Evolutionary conservation across 208 protist species (phyloP).

Genomic region (Trypanosoma rangeli): DNA sequence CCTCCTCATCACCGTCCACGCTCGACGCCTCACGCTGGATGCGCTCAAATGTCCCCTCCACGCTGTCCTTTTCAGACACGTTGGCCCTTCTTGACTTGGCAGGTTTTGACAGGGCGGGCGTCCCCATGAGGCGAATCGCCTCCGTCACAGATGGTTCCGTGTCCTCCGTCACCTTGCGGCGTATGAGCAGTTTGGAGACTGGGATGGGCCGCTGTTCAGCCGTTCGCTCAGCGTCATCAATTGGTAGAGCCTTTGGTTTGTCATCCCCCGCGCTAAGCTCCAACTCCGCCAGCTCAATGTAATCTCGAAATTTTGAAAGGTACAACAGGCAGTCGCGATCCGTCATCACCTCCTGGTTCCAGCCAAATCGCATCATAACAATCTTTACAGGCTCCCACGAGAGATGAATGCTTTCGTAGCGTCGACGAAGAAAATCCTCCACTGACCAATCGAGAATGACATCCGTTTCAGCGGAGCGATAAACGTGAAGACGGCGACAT

Average conservation of each 20-base stretch:
- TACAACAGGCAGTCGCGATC: conserved; percentile 82
- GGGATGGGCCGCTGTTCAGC: conserved; percentile 55
- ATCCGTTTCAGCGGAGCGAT: conserved; percentile 75
- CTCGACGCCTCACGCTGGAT: conserved; percentile 54
- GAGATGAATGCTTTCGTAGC: conserved; percentile 90
- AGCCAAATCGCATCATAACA: conserved; percentile 78
- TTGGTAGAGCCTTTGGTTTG: conserved; percentile 52
- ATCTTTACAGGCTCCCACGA: conserved; percentile 90
- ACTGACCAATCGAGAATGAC: conserved; percentile 85
- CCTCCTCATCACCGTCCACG: conserved; percentile 69
- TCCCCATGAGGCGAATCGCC: conserved; percentile 85
- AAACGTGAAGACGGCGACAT: conserved; percentile 73
- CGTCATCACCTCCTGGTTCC: conserved; percentile 66
- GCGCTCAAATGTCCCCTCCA: conserved; percentile 46
- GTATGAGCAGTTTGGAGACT: conserved; percentile 70
- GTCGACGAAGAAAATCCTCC: conserved; percentile 88
- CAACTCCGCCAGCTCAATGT: conserved; percentile 82
- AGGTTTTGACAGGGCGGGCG: conserved; percentile 51
- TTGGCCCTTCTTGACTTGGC: conserved; percentile 41
- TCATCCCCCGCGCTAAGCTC: conserved; percentile 42
- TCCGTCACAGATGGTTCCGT: conserved; percentile 89
- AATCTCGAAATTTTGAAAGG: conserved; percentile 75
- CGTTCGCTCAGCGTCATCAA: conserved; percentile 53
- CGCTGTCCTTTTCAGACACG: conserved; percentile 39
- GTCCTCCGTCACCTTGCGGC: conserved; percentile 48